These are phyloP conservation scores for Coemansia sp. DNA, from an alignment of 192 early-diverging fungal species.

Conservation along the genomic window DNA sequence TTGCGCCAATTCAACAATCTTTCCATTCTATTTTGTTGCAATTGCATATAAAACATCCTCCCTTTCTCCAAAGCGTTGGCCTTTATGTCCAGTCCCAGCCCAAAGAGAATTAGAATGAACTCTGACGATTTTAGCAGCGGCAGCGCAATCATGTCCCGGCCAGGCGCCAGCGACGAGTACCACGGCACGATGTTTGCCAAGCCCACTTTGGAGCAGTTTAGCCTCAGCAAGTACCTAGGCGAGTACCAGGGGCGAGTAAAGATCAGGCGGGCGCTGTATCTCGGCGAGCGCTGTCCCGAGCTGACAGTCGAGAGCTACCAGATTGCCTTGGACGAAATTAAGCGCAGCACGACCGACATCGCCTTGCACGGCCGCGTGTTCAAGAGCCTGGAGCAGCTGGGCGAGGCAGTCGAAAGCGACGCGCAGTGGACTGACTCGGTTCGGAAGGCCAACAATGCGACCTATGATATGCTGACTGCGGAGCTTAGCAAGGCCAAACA, in stretches of 20 bases:
- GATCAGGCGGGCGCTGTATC: conserved; percentile 26
- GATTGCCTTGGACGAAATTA: conserved; percentile 29
- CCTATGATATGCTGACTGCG: conserved; percentile 9
- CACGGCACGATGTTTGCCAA: conserved; percentile 3
- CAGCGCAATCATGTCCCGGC: background rate
- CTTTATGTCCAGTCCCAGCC: conserved; percentile 21
- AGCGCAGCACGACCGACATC: conserved; percentile 18
- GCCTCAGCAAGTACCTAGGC: conserved; percentile 23
- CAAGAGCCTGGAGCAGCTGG: conserved; percentile 23
- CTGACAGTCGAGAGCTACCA: conserved; percentile 20
- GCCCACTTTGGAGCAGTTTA: conserved; percentile 33
- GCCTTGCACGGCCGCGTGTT: conserved; percentile 5
- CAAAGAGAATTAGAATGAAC: conserved; percentile 24
- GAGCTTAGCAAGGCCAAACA: conserved; percentile 15
- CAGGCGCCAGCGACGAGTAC: conserved; percentile 3
- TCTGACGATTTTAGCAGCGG: conserved; percentile 2
- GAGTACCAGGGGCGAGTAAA: conserved; percentile 31
- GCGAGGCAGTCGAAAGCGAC: background rate
- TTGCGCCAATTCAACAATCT: background rate
- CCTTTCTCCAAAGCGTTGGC: background rate
- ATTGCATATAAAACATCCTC: background rate
- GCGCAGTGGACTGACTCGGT: conserved; percentile 9
- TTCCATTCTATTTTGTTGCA: background rate
- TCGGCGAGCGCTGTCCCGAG: conserved; percentile 22
- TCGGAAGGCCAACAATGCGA: conserved; percentile 10